These are phyloP conservation scores for Wickerhamiella nectarea DNA, from an alignment of 805 yeast species.

Conservation along the genomic window DNA sequence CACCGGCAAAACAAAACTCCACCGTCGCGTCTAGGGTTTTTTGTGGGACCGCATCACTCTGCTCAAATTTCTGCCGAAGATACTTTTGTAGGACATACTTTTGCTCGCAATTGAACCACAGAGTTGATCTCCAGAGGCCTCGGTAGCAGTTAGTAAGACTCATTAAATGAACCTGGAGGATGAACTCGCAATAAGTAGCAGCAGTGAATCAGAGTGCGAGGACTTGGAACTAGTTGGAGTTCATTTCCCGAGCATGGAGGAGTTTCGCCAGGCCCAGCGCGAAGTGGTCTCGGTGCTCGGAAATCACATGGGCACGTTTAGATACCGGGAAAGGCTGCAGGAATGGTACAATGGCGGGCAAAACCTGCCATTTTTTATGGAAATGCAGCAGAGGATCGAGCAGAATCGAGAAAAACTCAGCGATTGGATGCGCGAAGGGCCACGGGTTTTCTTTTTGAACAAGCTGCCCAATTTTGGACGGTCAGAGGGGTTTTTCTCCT, in stretches of 20 bases:
- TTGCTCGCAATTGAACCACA: conserved; percentile 4
- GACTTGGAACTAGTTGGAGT: conserved; percentile 4
- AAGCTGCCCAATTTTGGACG: conserved; percentile 2
- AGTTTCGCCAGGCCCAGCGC: conserved; percentile 1
- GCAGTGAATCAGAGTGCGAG: background rate
- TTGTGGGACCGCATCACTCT: background rate
- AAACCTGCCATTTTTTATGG: conserved; percentile 6
- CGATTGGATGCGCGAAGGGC: conserved; percentile 3
- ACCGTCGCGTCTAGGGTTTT: conserved; percentile 13
- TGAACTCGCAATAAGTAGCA: background rate
- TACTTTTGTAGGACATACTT: background rate
- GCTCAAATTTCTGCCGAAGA: background rate
- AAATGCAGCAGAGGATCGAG: conserved; percentile 3
- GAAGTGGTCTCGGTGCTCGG: conserved; percentile 3
- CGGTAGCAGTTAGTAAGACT: conserved; percentile 1
- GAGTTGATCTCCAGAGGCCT: background rate
- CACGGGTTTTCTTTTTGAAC: conserved; percentile 3
- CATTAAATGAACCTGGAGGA: background rate
- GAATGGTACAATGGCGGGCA: conserved; percentile 6
- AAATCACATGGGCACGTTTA: background rate
- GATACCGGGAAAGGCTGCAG: conserved; percentile 3
- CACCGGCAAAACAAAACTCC: conserved; percentile 18
- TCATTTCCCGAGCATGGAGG: conserved; percentile 3
- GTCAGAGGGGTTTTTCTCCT: conserved; percentile 6
- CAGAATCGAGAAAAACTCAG: background rate